These are phyloP conservation scores for Scheffersomyces segobiensis DNA, from an alignment of 1,139 yeast genomes.

Conservation along the genomic window DNA sequence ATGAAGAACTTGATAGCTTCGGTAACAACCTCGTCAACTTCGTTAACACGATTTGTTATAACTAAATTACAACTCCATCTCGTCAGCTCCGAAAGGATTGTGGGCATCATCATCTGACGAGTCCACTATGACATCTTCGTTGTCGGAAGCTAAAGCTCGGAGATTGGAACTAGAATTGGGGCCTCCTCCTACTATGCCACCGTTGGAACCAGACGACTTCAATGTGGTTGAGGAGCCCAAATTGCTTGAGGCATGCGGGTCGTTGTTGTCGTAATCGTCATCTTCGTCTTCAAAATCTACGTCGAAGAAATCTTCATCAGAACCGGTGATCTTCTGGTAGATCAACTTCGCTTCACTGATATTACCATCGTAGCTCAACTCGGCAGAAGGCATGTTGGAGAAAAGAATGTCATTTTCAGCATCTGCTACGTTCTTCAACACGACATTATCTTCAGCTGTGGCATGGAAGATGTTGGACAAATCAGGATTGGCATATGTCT, in stretches of 20 bases:
- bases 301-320: conserved; percentile 93
- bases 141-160: conserved; percentile 13
- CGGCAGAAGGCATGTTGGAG: conserved; percentile 74
- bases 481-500: conserved; percentile 51
- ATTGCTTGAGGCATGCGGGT: conserved; percentile 2
- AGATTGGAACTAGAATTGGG: conserved; percentile 1
- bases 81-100: conserved; percentile 64
- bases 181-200: conserved; percentile 4
- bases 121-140: conserved; percentile 44
- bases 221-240: conserved; percentile 8
- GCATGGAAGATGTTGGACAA: conserved; percentile 41
- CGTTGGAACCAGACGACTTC: conserved; percentile 4
- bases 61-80: conserved; percentile 57
- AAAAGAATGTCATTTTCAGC: conserved; percentile 52
- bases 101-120: conserved; percentile 43
- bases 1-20: background rate
- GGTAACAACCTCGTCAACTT: background rate
- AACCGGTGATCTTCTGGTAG: conserved; percentile 79
- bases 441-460: conserved; percentile 30
- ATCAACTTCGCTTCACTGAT: conserved; percentile 77
- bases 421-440: conserved; percentile 30
- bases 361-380: conserved; percentile 87
- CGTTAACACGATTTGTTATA: conserved; percentile 3
- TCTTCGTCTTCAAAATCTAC: conserved; percentile 96
- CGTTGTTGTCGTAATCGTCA: conserved; percentile 38